These are phyloP conservation scores for Huntiella abstrusa DNA, from an alignment of 2,329 filamentous ascomycete genomes.

Conservation along the genomic window DNA sequence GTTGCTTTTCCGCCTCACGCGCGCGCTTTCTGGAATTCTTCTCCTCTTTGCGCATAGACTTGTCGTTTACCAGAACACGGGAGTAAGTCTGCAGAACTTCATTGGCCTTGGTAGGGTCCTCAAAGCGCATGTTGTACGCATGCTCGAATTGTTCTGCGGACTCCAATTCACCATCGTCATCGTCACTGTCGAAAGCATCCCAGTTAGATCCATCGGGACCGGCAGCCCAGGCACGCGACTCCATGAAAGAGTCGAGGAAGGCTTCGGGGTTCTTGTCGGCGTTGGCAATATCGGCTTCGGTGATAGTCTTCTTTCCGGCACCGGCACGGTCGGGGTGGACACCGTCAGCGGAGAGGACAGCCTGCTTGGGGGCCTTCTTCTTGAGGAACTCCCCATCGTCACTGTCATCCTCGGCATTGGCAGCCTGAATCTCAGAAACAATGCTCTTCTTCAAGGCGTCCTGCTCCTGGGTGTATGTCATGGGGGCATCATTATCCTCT, in stretches of 20 bases:
- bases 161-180: conserved; percentile 59
- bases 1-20: conserved; percentile 58
- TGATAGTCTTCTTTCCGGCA: conserved; percentile 27
- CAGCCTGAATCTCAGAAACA: conserved; percentile 56
- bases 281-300: conserved; percentile 46
- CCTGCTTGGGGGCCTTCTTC: conserved; percentile 12
- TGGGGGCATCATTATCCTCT: conserved; percentile 27
- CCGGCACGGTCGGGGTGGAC: conserved; percentile 38
- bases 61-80: conserved; percentile 62
- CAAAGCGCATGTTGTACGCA: conserved; percentile 90
- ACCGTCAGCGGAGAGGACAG: conserved; percentile 16
- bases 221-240: conserved; percentile 75
- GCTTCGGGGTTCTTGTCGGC: conserved; percentile 81
- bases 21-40: conserved; percentile 56
- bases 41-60: conserved; percentile 74
- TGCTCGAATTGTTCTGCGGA: conserved; percentile 75
- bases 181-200: conserved; percentile 80
- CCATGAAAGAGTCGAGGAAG: conserved; percentile 89
- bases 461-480: conserved; percentile 78
- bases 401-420: conserved; percentile 24
- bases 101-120: conserved; percentile 75
- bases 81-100: conserved; percentile 77
- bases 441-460: conserved; percentile 62
- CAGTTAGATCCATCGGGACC: conserved; percentile 41
- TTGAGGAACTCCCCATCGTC: conserved; percentile 19